A percentile compares a stretch with the other conserved stretches of the same genome.
Conservation (phyloP, 306 rosid genomes). For the Prunus fruticosa region DNA sequence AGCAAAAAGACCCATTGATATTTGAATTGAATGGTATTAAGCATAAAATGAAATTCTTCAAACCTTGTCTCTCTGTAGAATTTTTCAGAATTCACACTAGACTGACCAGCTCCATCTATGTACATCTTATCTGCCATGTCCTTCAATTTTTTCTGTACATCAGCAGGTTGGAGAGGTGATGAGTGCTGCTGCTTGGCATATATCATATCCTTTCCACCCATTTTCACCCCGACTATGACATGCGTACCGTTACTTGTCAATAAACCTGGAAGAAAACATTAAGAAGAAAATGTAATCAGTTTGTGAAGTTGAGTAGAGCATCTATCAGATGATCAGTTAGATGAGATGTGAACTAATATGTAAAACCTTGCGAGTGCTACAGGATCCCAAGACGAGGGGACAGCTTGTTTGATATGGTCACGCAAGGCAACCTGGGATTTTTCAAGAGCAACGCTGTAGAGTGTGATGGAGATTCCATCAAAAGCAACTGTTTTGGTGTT, state of each 20-base stretch:
- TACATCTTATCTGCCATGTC: conserved; percentile 64
- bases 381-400: conserved; percentile 88
- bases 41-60: conserved; percentile 7
- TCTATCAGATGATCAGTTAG: neutral
- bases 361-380: conserved; percentile 69
- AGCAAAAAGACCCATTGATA: neutral
- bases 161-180: conserved; percentile 63
- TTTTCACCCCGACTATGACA: conserved; percentile 64
- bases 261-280: conserved; percentile 46
- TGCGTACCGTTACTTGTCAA: conserved; percentile 78
- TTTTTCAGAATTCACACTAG: conserved; percentile 7
- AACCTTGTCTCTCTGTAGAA: conserved; percentile 22
- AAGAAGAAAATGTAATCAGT: neutral
- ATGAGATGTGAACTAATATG: neutral
- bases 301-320: neutral
- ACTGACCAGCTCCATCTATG: conserved; percentile 30
- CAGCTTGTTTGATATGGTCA: conserved; percentile 68
- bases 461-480: conserved; percentile 67
- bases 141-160: conserved; percentile 64
- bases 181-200: conserved; percentile 70
- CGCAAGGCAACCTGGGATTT: conserved; percentile 58
- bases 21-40: neutral
- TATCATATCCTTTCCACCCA: conserved; percentile 75
- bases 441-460: conserved; percentile 65
- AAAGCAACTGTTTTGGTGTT: conserved; percentile 72